Conservation (phyloP, 208 protist genomes). For the Acanthamoeba healyi region DNA sequence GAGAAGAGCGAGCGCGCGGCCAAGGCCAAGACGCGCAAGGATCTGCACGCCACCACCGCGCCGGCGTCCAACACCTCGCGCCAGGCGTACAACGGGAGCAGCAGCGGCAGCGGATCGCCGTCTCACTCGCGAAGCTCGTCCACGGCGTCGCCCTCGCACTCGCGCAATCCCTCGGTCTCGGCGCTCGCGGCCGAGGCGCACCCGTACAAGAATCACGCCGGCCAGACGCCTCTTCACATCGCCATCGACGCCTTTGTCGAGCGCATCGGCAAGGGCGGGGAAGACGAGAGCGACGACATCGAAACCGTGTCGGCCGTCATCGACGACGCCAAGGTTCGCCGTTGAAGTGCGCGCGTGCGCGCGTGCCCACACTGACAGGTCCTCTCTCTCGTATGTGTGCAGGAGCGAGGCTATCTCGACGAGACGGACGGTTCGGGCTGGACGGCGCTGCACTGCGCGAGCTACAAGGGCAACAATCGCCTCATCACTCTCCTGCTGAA, state of each 20-base stretch:
- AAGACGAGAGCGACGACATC: conserved; percentile 1
- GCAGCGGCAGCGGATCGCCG: not conserved
- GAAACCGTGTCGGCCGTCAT: conserved; percentile 26
- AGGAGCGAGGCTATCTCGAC: conserved; percentile 10
- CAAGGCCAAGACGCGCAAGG: not conserved
- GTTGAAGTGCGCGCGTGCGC: not conserved
- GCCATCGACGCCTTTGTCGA: conserved; percentile 29
- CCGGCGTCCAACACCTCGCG: not conserved
- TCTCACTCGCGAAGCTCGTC: not conserved
- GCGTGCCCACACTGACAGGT: no score
- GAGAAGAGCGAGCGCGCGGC: conserved; percentile 22
- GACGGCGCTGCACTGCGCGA: conserved; percentile 42
- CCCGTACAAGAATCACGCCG: conserved; percentile 36
- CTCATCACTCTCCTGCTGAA: conserved; percentile 5
- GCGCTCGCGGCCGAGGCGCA: not conserved
- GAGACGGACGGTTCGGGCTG: conserved; percentile 12
- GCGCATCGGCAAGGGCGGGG: not conserved
- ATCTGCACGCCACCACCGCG: not conserved
- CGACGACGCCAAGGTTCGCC: conserved; percentile 15
- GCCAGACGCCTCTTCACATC: conserved; percentile 19
- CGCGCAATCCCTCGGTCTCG: not conserved
- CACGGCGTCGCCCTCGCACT: not conserved
- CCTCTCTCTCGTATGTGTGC: no score
- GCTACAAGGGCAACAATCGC: conserved; percentile 40
- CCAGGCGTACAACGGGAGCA: not conserved